Conservation (phyloP, 2,329 filamentous ascomycete genomes). For the Tolypocladium tundrense region DNA sequence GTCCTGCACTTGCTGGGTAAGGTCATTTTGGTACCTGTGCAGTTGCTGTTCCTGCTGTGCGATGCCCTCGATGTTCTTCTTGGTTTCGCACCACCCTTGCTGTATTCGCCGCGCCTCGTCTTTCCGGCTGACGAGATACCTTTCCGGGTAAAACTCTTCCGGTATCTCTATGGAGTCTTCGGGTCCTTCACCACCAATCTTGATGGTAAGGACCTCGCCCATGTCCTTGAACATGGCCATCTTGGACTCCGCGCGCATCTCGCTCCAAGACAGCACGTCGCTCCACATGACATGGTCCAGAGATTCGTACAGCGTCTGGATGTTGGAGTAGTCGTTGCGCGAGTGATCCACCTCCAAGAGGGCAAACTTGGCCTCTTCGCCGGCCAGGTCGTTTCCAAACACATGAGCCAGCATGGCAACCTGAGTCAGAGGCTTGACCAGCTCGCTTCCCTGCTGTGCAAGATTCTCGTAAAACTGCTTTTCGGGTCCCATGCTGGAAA, state of each 20-base stretch:
- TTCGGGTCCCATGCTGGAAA: slow-evolving; percentile 22
- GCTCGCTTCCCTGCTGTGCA: slow-evolving; percentile 14
- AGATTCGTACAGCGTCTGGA: slow-evolving; percentile 36
- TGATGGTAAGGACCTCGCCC: slow-evolving; percentile 40
- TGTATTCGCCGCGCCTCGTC: slow-evolving; percentile 37
- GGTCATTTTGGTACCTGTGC: slow-evolving; percentile 16
- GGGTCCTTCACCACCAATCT: slow-evolving; percentile 30
- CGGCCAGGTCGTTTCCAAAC: slow-evolving; percentile 17
- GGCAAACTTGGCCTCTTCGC: slow-evolving; percentile 27
- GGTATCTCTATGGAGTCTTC: slow-evolving; percentile 39
- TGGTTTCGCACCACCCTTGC: slow-evolving; percentile 21
- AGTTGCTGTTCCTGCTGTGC: slow-evolving; percentile 13
- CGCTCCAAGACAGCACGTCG: slow-evolving; percentile 26
- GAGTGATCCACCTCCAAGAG: slow-evolving; percentile 30
- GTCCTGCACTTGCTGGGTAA: slow-evolving; percentile 13
- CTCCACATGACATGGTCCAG: slow-evolving; percentile 39
- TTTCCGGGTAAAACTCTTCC: slow-evolving; percentile 40
- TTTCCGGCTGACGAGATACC: slow-evolving; percentile 35
- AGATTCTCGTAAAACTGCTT: slow-evolving; percentile 35
- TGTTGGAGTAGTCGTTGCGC: slow-evolving; percentile 23
- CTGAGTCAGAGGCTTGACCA: slow-evolving; percentile 21
- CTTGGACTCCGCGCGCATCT: slow-evolving; percentile 23
- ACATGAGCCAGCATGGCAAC: slow-evolving; percentile 18
- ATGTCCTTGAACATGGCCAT: slow-evolving; percentile 34
- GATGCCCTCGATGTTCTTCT: slow-evolving; percentile 14